A percentile compares a stretch with the other conserved stretches of the same genome.
Conservation (phyloP, 805 yeast genomes). For the Phaffomyces antillensis region DNA sequence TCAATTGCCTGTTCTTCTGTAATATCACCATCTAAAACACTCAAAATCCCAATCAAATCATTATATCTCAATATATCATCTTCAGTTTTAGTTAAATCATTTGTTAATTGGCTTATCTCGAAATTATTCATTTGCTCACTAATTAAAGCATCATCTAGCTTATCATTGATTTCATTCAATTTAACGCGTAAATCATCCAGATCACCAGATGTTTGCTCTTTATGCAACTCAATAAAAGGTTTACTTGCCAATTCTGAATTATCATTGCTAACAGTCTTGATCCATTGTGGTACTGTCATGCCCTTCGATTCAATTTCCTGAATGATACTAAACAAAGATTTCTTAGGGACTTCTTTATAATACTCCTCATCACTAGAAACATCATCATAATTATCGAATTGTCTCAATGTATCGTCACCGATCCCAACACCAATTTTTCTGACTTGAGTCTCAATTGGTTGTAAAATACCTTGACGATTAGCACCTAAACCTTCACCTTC, state of each 20-base stretch:
- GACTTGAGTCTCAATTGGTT: constrained; percentile 68
- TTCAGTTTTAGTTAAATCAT: not conserved
- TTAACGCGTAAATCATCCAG: constrained; percentile 9
- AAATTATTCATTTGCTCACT: constrained; percentile 8
- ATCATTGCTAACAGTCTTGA: constrained; percentile 16
- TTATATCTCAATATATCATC: not conserved
- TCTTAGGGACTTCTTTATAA: constrained; percentile 20
- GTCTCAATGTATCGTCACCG: constrained; percentile 43
- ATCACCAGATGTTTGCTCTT: constrained; percentile 26
- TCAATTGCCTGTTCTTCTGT: not conserved
- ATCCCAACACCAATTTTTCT: constrained; percentile 61
- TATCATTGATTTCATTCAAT: constrained; percentile 12
- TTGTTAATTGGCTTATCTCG: constrained; percentile 5
- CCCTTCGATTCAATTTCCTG: constrained; percentile 18
- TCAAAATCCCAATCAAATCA: not conserved
- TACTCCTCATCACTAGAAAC: constrained; percentile 20
- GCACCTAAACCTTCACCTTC: constrained; percentile 84
- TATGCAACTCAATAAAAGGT: constrained; percentile 30
- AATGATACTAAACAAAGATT: constrained; percentile 20
- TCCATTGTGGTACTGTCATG: constrained; percentile 12
- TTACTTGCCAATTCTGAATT: constrained; percentile 25
- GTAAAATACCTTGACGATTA: constrained; percentile 61
- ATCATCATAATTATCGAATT: constrained; percentile 6
- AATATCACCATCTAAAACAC: not conserved
- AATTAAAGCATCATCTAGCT: constrained; percentile 9